These are phyloP conservation scores for Myxozyma monticola DNA, from an alignment of 805 yeast species.

Conservation along the genomic window DNA sequence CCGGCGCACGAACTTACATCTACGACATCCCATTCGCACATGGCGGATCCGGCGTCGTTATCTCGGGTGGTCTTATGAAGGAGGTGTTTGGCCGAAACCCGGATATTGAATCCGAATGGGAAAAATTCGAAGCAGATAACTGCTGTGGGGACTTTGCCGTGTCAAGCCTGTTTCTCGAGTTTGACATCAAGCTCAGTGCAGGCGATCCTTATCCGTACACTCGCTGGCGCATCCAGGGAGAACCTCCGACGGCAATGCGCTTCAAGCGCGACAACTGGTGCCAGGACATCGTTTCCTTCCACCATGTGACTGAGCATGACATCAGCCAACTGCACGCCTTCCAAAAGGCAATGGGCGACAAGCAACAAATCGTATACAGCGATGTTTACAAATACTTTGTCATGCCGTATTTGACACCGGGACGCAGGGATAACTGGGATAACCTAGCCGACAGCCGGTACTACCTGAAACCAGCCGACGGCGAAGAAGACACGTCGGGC, in stretches of 20 bases:
- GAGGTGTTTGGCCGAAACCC: constrained; percentile 32
- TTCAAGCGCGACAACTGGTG: constrained; percentile 35
- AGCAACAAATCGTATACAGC: constrained; percentile 34
- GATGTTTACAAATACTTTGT: constrained; percentile 41
- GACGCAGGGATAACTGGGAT: constrained; percentile 35
- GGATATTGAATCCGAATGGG: constrained; percentile 28
- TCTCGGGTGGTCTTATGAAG: constrained; percentile 39
- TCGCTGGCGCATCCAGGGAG: constrained; percentile 39
- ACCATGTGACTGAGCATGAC: constrained; percentile 34
- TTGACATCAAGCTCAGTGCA: constrained; percentile 15
- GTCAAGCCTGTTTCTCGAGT: constrained; percentile 33
- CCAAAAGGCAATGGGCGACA: constrained; percentile 36
- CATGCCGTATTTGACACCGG: constrained; percentile 35
- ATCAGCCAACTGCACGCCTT: constrained; percentile 37
- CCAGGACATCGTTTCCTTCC: constrained; percentile 37
- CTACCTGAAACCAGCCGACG: not conserved
- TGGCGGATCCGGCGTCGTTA: constrained; percentile 43
- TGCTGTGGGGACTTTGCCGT: constrained; percentile 44
- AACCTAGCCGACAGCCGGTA: constrained; percentile 20
- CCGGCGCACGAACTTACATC: constrained; percentile 37
- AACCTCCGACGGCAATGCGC: constrained; percentile 30
- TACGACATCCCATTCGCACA: constrained; percentile 38
- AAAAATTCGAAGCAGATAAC: constrained; percentile 23
- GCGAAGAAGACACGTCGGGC: not conserved
- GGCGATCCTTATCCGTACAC: constrained; percentile 25